A percentile compares a stretch with the other conserved stretches of the same genome.
Evolutionary conservation across 257 asterid species (phyloP).

Genomic region (Solanum piurae): DNA sequence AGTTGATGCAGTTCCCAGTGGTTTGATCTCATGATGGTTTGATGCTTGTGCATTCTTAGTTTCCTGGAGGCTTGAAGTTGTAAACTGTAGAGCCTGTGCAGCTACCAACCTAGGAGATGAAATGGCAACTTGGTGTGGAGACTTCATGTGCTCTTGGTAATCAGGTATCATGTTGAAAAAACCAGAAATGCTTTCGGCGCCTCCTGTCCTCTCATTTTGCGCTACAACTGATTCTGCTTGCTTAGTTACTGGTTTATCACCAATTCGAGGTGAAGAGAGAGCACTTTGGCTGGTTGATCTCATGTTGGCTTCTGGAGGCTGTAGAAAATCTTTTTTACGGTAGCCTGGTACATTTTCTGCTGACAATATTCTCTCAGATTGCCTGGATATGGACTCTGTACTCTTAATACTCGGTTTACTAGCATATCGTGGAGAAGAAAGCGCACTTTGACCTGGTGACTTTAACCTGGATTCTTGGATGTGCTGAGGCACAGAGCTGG

Average conservation of each 20-base stretch:
- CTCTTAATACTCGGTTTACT: background rate
- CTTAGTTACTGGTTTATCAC: background rate
- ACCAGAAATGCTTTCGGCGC: background rate
- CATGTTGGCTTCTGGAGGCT: constrained; percentile 15
- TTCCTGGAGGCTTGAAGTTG: background rate
- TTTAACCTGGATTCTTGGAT: constrained; percentile 7
- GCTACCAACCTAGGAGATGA: constrained; percentile 12
- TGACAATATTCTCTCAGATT: background rate
- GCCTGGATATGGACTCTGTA: constrained; percentile 4
- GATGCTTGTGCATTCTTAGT: constrained; percentile 2
- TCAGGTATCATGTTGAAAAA: background rate
- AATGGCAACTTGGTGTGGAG: constrained; percentile 5
- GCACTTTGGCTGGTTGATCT: background rate
- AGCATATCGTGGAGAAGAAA: constrained; percentile 9
- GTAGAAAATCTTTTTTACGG: constrained; percentile 3
- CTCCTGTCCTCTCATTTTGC: constrained; percentile 5
- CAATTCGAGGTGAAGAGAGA: constrained; percentile 14
- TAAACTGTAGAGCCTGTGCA: background rate
- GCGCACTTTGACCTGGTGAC: constrained; percentile 4
- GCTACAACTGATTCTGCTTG: constrained; percentile 3
- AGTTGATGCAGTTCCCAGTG: background rate
- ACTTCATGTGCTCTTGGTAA: background rate
- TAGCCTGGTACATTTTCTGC: constrained; percentile 3
- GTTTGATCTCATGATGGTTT: constrained; percentile 12
- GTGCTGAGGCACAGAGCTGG: constrained; percentile 5